phyloP scores from a whole-genome alignment of 2,329 filamentous ascomycete genomes.

The Didymella sp. region DNA sequence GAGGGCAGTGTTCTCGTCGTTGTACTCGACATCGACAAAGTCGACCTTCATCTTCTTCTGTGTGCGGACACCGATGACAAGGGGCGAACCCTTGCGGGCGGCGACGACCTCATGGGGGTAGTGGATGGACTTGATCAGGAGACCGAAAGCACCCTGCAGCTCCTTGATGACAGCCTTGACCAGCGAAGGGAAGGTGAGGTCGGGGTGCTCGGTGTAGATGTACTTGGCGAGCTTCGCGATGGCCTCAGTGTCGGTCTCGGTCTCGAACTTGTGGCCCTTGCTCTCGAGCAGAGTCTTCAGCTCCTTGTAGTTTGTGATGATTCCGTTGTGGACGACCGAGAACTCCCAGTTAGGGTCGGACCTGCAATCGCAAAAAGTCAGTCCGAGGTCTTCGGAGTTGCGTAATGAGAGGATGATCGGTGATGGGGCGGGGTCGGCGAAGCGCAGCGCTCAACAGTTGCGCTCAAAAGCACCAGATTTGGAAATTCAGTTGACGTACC shows the following conservation, averaged over 20 bases:
- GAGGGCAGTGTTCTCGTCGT: conserved; percentile 77
- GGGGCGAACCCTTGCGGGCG: conserved; percentile 95
- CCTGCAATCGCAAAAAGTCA: conserved; percentile 55
- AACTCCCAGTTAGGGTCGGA: conserved; percentile 97
- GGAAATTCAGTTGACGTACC: conserved; percentile 74
- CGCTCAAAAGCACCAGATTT: no score
- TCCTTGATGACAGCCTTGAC: conserved; percentile 98
- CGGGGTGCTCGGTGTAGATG: conserved; percentile 92
- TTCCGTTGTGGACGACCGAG: conserved; percentile 97
- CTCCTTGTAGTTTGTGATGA: conserved; percentile 99
- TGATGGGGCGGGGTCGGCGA: conserved; percentile 17
- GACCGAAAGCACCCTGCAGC: conserved; percentile 95
- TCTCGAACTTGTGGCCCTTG: conserved; percentile 99
- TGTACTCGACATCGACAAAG: conserved; percentile 98
- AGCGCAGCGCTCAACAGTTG: conserved; percentile 14
- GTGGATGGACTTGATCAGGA: conserved; percentile 97
- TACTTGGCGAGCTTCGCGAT: conserved; percentile 99
- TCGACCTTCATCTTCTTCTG: conserved; percentile 99
- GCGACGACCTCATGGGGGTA: conserved; percentile 98
- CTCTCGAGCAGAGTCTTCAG: conserved; percentile 87
- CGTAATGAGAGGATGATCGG: conserved; percentile 1
- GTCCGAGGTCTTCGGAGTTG: conserved; percentile 3
- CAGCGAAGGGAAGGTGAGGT: conserved; percentile 93
- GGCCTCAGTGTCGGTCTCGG: conserved; percentile 98
- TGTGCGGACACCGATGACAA: conserved; percentile 96